Conservation (phyloP, 2,329 filamentous ascomycete species). For the Alternaria sp. region DNA sequence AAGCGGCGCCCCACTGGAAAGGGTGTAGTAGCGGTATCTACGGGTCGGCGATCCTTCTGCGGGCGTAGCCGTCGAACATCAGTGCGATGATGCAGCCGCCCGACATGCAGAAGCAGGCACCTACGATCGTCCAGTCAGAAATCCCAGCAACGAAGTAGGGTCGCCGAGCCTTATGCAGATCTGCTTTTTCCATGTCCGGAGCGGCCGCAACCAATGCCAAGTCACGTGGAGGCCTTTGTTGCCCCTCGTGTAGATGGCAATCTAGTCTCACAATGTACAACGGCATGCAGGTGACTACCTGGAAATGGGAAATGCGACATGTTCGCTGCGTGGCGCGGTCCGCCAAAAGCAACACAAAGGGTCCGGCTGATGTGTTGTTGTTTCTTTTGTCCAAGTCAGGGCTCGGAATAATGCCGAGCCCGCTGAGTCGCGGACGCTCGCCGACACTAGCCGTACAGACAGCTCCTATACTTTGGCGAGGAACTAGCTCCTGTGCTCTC, state of each 20-base stretch:
- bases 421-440: not conserved
- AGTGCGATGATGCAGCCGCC: not conserved
- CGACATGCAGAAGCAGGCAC: not conserved
- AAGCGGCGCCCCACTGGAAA: not conserved
- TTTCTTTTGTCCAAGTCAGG: not conserved
- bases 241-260: not conserved
- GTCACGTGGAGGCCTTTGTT: not conserved
- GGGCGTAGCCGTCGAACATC: not conserved
- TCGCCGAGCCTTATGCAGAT: not conserved
- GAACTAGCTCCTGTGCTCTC: not conserved
- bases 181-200: not conserved
- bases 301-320: not conserved
- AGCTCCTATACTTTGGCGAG: not conserved
- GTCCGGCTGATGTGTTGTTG: not conserved
- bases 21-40: not conserved
- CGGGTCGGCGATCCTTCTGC: not conserved
- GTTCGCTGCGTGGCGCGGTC: not conserved
- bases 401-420: not conserved
- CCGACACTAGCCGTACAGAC: not conserved
- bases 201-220: not conserved
- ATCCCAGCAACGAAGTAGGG: not conserved
- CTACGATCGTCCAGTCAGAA: not conserved
- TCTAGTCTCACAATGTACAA: not conserved
- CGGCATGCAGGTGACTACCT: not conserved
- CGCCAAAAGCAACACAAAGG: not conserved